Base-by-base conservation (phyloP, 2,329 filamentous ascomycete genomes). In the Neonectria magnoliae region DNA sequence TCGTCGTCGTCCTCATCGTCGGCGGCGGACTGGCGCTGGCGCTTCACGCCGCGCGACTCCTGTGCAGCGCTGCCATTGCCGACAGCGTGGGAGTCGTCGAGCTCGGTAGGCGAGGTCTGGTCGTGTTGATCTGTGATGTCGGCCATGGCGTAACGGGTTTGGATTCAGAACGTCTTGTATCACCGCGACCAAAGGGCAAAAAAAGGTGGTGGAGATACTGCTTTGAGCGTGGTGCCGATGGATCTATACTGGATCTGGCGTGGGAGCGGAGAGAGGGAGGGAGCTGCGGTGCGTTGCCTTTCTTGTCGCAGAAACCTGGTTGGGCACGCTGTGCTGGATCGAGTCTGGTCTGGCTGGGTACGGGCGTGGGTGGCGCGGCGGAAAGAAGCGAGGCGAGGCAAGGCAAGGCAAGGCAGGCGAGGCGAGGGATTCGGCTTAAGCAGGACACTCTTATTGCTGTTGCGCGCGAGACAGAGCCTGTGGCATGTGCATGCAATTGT, bases 1-100 rank as follows among this genome's bases (percentile, higher is more conserved):
- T 97, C 94, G 74, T 98, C 94, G 71, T 98, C 96, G 71, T 98
- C 95, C 72, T 98, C 96, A 78, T 98, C 96, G 79, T 98, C 95
- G 76, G 90, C 90, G 57, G 90, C 88, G 74, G 91, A 91, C 69
- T 92, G 90, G 78, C 96, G 93, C 81, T 88, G 88, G 75, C 95
- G 94, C 88, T 98, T 98, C 82, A 94, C 88, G 80, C 93, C 94
- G 79, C 94, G 93, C 81, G 83, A 88, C 77, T 94, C 92, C 76
- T 85, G 85, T 73, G 84, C 84, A 74, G 83, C 81, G 76, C 87
- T 91, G 80, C 91, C 92, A 84, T 94, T 94, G 81, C 91, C 91
- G 74, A 88, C 85, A 72, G 87, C 83, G 77, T 93, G 89, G 73
- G 87, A 80, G 73, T 94, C 91, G 76, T 93, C 91, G 77, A 91